Evolutionary conservation across 495 filamentous ascomycete species (phyloP).

Genomic region (Lepraria neglecta): DNA sequence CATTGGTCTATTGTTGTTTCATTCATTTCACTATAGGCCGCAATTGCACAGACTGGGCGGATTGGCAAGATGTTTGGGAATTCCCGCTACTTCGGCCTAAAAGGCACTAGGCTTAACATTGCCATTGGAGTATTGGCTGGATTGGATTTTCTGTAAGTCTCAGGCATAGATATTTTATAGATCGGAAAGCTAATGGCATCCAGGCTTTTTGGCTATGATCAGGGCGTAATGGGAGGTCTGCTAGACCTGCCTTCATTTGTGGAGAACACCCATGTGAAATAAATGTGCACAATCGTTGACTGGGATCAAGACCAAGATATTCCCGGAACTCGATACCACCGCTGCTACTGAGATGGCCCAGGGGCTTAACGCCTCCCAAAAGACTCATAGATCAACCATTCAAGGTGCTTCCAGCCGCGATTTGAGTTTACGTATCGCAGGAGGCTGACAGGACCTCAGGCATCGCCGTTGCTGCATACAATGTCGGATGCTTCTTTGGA

Average conservation of each 20-base stretch:
- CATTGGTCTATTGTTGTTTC: background rate
- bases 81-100: conserved; percentile 56
- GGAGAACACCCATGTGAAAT: background rate
- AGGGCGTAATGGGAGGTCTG: conserved; percentile 37
- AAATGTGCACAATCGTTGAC: conserved; percentile 24
- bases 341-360: conserved; percentile 25
- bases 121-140: conserved; percentile 64
- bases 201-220: conserved; percentile 49
- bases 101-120: conserved; percentile 58
- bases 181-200: background rate
- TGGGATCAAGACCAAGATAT: conserved; percentile 39
- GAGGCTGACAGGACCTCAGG: conserved; percentile 30
- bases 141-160: conserved; percentile 54
- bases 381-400: conserved; percentile 45
- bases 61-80: conserved; percentile 36
- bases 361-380: conserved; percentile 27
- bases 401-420: conserved; percentile 39
- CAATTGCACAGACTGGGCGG: background rate
- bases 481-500: conserved; percentile 70
- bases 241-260: conserved; percentile 23
- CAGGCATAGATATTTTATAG: background rate
- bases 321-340: conserved; percentile 51
- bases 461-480: conserved; percentile 59
- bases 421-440: background rate
- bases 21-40: background rate